A percentile compares a stretch with the other conserved stretches of the same genome.
Evolutionary conservation across 73 alveolate genomes (phyloP).

Genomic region (Paramecium octaurelia): DNA sequence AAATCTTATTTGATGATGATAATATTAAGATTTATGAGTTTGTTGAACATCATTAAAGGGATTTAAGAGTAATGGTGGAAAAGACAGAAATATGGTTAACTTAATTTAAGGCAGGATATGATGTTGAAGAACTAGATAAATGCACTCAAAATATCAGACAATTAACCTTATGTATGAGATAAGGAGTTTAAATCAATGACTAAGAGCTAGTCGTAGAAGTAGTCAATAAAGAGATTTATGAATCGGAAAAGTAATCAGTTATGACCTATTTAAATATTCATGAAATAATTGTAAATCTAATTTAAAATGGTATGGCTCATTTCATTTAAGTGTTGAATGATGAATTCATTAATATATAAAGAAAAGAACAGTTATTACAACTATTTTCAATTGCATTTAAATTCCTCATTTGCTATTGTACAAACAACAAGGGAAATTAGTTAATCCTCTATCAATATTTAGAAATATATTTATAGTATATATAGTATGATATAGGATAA

Average conservation of each 20-base stretch:
- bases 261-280: constrained; percentile 43
- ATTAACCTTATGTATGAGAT: constrained; percentile 7
- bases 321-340: background rate
- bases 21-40: background rate
- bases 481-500: constrained; percentile 57
- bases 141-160: background rate
- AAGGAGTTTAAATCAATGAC: constrained; percentile 12
- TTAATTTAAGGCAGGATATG: background rate
- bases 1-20: constrained; percentile 53
- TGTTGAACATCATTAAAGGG: constrained; percentile 10
- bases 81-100: constrained; percentile 58
- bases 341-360: background rate
- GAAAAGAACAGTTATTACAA: constrained; percentile 7
- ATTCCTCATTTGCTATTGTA: constrained; percentile 25
- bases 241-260: constrained; percentile 40
- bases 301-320: constrained; percentile 59
- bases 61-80: background rate
- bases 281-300: background rate
- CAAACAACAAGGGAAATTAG: constrained; percentile 19
- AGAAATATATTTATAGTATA: background rate
- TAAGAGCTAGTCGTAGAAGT: constrained; percentile 5
- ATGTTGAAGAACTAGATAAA: background rate
- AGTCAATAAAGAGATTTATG: background rate
- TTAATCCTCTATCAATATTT: background rate
- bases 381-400: background rate